Conservation (phyloP, 2,329 filamentous ascomycete genomes). For the Cytospora piceae region DNA sequence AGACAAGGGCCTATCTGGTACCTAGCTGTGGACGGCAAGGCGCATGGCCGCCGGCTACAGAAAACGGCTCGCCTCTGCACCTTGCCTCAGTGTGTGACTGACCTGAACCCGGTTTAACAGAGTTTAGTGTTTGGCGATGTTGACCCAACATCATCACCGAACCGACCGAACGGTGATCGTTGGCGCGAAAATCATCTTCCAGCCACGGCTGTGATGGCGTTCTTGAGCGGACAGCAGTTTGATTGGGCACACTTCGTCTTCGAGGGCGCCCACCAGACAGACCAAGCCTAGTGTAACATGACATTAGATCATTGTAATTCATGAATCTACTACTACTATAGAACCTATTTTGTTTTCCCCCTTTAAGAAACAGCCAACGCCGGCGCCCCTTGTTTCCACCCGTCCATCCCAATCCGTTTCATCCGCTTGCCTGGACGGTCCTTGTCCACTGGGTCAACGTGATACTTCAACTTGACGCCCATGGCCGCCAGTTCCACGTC, state of each 20-base stretch:
- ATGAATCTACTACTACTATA: constrained; percentile 12
- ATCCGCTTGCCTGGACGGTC: constrained; percentile 62
- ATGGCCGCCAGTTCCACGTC: constrained; percentile 96
- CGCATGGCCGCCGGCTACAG: constrained; percentile 8
- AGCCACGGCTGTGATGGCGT: neutral
- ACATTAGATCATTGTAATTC: constrained; percentile 24
- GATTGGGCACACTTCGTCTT: constrained; percentile 5
- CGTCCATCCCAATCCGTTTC: constrained; percentile 27
- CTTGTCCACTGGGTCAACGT: constrained; percentile 55
- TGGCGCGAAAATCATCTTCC: constrained; percentile 11
- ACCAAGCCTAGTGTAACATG: constrained; percentile 14
- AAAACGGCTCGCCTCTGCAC: constrained; percentile 16
- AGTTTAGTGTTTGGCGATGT: neutral
- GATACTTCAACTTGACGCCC: constrained; percentile 93
- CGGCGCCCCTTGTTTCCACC: constrained; percentile 26
- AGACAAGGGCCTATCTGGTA: constrained; percentile 22
- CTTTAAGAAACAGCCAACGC: constrained; percentile 25
- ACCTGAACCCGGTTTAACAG: neutral
- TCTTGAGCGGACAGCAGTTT: neutral
- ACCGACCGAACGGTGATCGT: neutral
- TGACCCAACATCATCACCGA: neutral
- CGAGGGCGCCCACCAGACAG: neutral
- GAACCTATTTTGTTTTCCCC: neutral
- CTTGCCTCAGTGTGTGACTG: constrained; percentile 22
- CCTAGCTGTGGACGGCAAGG: constrained; percentile 5